Evolutionary conservation across 2,329 filamentous ascomycete species (phyloP), one percentile per base, ranked within the genome.

Genomic region (Dactylonectria estremocensis): DNA sequence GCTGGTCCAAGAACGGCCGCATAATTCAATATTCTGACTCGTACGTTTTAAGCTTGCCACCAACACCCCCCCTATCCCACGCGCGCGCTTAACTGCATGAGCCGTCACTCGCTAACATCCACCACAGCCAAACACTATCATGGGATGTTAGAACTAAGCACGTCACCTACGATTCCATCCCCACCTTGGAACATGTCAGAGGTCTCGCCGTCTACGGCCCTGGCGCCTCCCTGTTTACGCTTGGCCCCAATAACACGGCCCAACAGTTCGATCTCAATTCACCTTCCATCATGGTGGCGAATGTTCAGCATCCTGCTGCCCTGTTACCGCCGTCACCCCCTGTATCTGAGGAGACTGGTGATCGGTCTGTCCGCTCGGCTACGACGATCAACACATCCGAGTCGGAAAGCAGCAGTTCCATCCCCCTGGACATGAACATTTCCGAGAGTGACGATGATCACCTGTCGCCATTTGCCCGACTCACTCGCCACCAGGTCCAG

Each of bases 131-230:
- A 86, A 97, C 95, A 43, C 91, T 93, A 75, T 92, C 95, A 65
- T 99, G 96, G 95, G 96, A 99, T 85, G 96, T 99, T 50, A 90
- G 95, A 70, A 99, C 96, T n/a, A 98, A 98, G 80, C 92, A 97
- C 77, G 95, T 99, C 74, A 95, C 94, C 3, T 97, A 91, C 80
- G 95, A 98, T 76, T 88, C 89, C 66, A 93, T 98, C 64, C 95
- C 95, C 6, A 98, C 95, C 1, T 87, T 95, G 7, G 92, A 96
- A 43, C 90, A 92, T 72, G 89, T 98, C 65, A 89, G 89, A 69
- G 95, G 94, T 16, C 88, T 99, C 49, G 92, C 95, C 50, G 92
- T 95, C 68, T 97, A 96, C 80, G 96, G 95, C 1, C 92, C 95
- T 1, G 95, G 93, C 7, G 95, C 95, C n/a, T 93, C 90, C 7